phyloP scores from a whole-genome alignment of 2,329 filamentous ascomycete species.

The Neonectria coccinea region DNA sequence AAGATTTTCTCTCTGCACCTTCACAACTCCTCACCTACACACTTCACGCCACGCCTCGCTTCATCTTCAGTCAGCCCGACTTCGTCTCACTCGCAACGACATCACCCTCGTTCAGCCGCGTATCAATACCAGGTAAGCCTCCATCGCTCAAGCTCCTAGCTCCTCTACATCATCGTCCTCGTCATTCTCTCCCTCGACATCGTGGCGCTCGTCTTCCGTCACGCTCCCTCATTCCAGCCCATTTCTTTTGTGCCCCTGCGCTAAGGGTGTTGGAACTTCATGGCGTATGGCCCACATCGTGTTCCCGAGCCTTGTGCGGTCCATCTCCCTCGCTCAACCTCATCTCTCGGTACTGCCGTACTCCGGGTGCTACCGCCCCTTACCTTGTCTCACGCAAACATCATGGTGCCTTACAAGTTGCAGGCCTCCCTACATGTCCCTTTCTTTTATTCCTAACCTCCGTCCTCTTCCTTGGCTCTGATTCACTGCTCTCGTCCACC shows the following conservation, averaged over 20 bases:
- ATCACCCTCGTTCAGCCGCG: constrained; percentile 37
- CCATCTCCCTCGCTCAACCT: constrained; percentile 20
- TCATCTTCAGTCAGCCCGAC: constrained; percentile 30
- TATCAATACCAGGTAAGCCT: constrained; percentile 38
- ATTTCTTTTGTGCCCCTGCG: constrained; percentile 24
- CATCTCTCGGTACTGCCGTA: constrained; percentile 36
- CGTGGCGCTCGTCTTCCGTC: constrained; percentile 9
- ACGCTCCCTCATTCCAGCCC: neutral
- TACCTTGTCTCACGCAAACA: constrained; percentile 49
- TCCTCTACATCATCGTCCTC: neutral
- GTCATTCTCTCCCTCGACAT: constrained; percentile 9
- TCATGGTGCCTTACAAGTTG: constrained; percentile 33
- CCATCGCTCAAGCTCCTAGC: constrained; percentile 6
- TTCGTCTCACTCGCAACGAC: constrained; percentile 36
- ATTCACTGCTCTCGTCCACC: constrained; percentile 34
- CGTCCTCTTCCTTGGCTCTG: constrained; percentile 23
- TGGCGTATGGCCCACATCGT: constrained; percentile 32
- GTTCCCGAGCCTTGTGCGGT: constrained; percentile 30
- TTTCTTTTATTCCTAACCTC: constrained; percentile 31
- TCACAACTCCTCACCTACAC: constrained; percentile 38
- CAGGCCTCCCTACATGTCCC: constrained; percentile 20
- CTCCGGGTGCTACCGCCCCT: constrained; percentile 41
- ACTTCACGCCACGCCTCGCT: constrained; percentile 24
- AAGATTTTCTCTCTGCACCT: constrained; percentile 39
- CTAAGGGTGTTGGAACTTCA: constrained; percentile 5